Conservation (phyloP, 306 rosid genomes). For the Rosa lucieae region DNA sequence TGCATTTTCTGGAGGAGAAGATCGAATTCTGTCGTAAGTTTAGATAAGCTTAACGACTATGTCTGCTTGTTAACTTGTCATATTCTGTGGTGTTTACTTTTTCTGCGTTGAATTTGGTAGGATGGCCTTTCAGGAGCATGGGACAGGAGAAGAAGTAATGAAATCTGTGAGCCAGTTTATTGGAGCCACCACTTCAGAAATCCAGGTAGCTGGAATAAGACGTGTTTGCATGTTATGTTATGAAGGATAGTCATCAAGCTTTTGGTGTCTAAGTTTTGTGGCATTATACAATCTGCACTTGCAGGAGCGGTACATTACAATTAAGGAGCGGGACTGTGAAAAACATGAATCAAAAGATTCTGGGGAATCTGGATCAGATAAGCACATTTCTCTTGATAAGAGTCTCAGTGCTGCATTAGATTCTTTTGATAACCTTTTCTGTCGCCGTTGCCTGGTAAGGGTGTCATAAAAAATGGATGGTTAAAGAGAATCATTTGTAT, state of each 20-base stretch:
- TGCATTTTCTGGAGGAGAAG: slow-evolving; percentile 81
- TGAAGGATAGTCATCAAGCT: slow-evolving; percentile 25
- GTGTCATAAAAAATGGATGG: slow-evolving; percentile 27
- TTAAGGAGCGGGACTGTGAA: slow-evolving; percentile 53
- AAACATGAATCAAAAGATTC: slow-evolving; percentile 43
- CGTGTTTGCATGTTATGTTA: slow-evolving; percentile 9
- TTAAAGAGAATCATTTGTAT: slow-evolving; percentile 2
- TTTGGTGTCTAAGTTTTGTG: slow-evolving; percentile 13
- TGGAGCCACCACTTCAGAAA: slow-evolving; percentile 66
- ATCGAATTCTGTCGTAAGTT: slow-evolving; percentile 69
- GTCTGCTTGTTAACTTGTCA: slow-evolving; percentile 1
- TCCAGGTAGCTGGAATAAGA: slow-evolving; percentile 59
- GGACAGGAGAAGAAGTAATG: slow-evolving; percentile 65
- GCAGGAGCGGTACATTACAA: slow-evolving; percentile 70
- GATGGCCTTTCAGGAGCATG: slow-evolving; percentile 82
- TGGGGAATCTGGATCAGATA: slow-evolving; percentile 40
- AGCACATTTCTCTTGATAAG: slow-evolving; percentile 65
- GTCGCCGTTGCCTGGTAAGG: slow-evolving; percentile 91
- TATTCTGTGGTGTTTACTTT: neutral
- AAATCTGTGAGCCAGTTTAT: slow-evolving; percentile 66
- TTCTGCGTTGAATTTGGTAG: slow-evolving; percentile 46
- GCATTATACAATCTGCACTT: slow-evolving; percentile 21
- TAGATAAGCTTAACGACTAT: slow-evolving; percentile 15
- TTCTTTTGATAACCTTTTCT: slow-evolving; percentile 95
- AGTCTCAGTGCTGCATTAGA: slow-evolving; percentile 80